Base-by-base conservation (phyloP, 2,329 filamentous ascomycete genomes). In the Penicillium expansum region DNA sequence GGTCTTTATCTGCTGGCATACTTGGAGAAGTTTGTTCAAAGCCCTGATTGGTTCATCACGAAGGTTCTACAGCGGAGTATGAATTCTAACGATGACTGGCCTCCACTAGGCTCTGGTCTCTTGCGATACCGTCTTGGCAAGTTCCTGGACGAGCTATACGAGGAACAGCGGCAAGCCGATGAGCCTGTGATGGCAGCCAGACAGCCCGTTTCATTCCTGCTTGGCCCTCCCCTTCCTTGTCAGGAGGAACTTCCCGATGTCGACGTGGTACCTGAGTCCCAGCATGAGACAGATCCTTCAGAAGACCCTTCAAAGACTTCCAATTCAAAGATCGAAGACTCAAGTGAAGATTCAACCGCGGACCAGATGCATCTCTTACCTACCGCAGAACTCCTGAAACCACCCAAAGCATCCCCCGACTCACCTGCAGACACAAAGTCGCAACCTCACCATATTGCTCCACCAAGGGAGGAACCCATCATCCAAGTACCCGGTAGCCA, bases 1-100 rank as follows among this genome's bases (percentile, higher is more conserved):
- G 94, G 94, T 9, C 78, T 97, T 0, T 99, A 89, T 65, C 78
- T 97, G 3, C 78, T 97, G 4, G 89, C 87, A 2, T 99, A 97
- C 67, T 80, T 96, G 52, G 84, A 91, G 62, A 86, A 89, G 61
- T 96, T 99, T 61, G 81, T 95, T 16, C 80, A 85, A 51, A 77
- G 91, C 57, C 93, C 93, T 0, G 85, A 90, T 60, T 72, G 70
- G 0, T 94, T 95, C 62, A 80, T 90, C 16, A 76, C 76, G 20
- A 86, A 83, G 58, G 76, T 96, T 18, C 77, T 96, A 5, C 81
- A 79, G 27, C 83, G 81, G 39, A 82, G 89, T 62, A 83, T 92
- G 68, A 76, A 85, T 32, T 77, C 81, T 3, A 61, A 77, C 1
- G 71, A 71, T 20, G 81, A 85, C 55, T 86, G 84, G 80, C 78